Percentiles rank a stretch among this genome's conserved stretches.
phyloP scores from a whole-genome alignment of 257 asterid species.

The Petunia axillaris region DNA sequence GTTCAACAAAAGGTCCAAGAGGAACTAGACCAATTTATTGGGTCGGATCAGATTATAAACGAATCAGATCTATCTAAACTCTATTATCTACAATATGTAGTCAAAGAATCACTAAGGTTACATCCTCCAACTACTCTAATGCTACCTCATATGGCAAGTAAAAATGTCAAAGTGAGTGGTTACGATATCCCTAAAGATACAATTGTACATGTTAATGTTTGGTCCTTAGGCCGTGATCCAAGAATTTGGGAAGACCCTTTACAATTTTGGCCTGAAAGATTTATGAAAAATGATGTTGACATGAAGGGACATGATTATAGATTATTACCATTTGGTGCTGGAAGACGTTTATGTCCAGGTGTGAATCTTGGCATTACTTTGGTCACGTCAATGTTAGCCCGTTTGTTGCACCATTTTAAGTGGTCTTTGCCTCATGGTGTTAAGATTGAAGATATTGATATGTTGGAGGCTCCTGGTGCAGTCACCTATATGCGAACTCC shows the following conservation, averaged over 20 bases:
- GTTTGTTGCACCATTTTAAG: slow-evolving; percentile 62
- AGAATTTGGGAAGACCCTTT: slow-evolving; percentile 46
- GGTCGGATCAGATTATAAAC: slow-evolving; percentile 58
- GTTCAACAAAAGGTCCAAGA: slow-evolving; percentile 79
- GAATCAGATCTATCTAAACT: slow-evolving; percentile 66
- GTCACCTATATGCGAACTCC: slow-evolving; percentile 79
- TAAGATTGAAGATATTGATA: slow-evolving; percentile 67
- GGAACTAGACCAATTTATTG: slow-evolving; percentile 70
- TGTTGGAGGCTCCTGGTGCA: slow-evolving; percentile 81
- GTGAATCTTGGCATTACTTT: slow-evolving; percentile 69
- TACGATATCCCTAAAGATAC: slow-evolving; percentile 76
- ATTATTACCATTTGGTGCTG: no score
- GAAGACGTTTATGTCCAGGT: slow-evolving; percentile 54
- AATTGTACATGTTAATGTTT: slow-evolving; percentile 66
- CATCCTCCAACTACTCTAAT: slow-evolving; percentile 81
- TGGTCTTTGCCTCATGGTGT: slow-evolving; percentile 58
- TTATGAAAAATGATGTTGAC: no score
- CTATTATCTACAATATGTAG: slow-evolving; percentile 63
- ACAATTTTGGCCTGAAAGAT: no score
- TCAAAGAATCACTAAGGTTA: slow-evolving; percentile 67
- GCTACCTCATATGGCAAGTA: slow-evolving; percentile 76
- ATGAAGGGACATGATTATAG: no score
- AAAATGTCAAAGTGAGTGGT: slow-evolving; percentile 68
- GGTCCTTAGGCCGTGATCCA: slow-evolving; percentile 83
- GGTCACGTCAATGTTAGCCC: slow-evolving; percentile 69